Evolutionary conservation across 1,139 yeast species (phyloP), one percentile per base, ranked within the genome.

Genomic region (Meyerozyma carpophila): DNA sequence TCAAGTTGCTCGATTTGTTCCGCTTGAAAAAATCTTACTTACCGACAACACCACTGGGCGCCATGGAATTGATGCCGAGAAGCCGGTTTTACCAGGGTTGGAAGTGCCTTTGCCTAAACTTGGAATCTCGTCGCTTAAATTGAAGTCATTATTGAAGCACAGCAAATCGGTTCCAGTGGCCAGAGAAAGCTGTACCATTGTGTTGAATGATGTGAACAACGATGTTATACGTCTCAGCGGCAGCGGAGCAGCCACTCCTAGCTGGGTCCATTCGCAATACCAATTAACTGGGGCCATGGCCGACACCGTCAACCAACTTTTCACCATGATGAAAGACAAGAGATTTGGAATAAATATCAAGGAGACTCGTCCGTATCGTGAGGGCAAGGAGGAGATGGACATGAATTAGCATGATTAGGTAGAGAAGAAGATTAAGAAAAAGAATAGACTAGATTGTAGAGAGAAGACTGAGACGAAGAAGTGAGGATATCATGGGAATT

Each of bases 251-350:
- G 70, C 80, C 46, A 75, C 79, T 44, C 90, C 96, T 51, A 81
- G 90, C 52, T 91, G 94, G 90, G 84, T 87, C 42, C 96, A 90
- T 60, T 88, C 96, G 27, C 70, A 77, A 42, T 80, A 67, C 64
- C 78, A 79, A 59, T 63, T 84, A 47, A 60, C 70, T 41, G 76
- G 75, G 41, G 62, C 65, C 9, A 65, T 72, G 44, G 67, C 72
- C 26, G 77, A 72, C 45, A 75, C 78, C 43, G 73, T 82, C 39
- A 63, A 71, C 49, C 77, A 79, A 48, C 70, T 85, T 57, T 74
- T 77, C 43, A 74, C 77, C 49, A 66, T 84, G 55, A 66, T 79
- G 34, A 79, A 81, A 62, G 91, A 84, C 55, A 69, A 72, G 54
- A 73, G 87, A 62, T 84, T 82, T 52, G 93, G 91, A 59, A 66